A percentile compares a stretch with the other conserved stretches of the same genome.
Evolutionary conservation across 1,284 basidiomycete genomes (phyloP).

Genomic region (Sporisorium sorghi): DNA sequence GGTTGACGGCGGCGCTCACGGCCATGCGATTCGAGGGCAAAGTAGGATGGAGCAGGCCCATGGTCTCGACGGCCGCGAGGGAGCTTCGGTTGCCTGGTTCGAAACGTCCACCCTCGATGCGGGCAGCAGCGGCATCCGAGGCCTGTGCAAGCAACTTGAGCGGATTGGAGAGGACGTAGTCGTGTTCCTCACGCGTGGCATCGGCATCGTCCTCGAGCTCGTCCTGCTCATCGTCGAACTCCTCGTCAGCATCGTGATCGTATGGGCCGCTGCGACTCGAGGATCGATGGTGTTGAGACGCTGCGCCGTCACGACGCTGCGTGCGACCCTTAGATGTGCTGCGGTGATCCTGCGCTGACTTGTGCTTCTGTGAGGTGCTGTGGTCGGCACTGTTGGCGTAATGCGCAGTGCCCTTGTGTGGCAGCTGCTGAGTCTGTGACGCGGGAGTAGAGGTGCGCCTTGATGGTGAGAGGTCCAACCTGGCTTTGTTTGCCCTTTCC

Average conservation of each 20-base stretch:
- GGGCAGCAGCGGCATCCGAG: constrained; percentile 53
- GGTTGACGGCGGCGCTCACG: constrained; percentile 42
- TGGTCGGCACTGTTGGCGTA: constrained; percentile 16
- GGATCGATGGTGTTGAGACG: constrained; percentile 29
- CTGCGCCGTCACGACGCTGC: constrained; percentile 20
- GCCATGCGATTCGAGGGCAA: constrained; percentile 47
- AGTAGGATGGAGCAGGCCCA: constrained; percentile 51
- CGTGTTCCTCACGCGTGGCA: constrained; percentile 49
- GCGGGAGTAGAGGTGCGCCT: constrained; percentile 13
- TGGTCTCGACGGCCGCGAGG: constrained; percentile 51
- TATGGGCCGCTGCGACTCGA: constrained; percentile 26
- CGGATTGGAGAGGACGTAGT: constrained; percentile 59
- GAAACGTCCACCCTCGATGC: constrained; percentile 42
- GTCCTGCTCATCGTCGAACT: constrained; percentile 56
- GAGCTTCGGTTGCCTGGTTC: constrained; percentile 40
- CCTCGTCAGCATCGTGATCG: constrained; percentile 52
- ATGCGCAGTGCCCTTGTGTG: constrained; percentile 12
- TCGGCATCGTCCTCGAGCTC: constrained; percentile 55
- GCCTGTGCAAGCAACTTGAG: constrained; percentile 60
- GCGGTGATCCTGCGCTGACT: constrained; percentile 17
- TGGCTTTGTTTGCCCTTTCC: constrained; percentile 29
- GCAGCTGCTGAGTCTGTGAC: constrained; percentile 4
- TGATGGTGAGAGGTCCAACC: constrained; percentile 39
- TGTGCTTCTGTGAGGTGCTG: constrained; percentile 17
- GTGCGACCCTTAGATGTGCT: constrained; percentile 32